Evolutionary conservation across 2,329 filamentous ascomycete species (phyloP).

Genomic region (Fusarium clavum): DNA sequence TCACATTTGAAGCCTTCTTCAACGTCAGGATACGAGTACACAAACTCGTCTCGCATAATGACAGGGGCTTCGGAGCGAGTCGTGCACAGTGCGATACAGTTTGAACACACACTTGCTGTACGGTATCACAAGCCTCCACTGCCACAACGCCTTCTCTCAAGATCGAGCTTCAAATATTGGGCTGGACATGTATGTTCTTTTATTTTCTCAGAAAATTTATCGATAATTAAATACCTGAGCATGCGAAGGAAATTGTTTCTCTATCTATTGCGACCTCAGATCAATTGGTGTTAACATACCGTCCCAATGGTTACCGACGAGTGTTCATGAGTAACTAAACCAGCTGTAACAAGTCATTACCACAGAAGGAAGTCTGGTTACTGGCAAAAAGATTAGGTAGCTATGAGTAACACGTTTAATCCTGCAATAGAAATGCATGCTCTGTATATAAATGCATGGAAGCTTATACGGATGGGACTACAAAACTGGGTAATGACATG

Average conservation of each 20-base stretch:
- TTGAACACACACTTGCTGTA: accelerated
- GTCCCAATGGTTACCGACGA: background rate
- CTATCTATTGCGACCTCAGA: background rate
- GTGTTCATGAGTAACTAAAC: background rate
- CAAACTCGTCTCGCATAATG: slow-evolving; percentile 8
- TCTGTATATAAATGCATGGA: background rate
- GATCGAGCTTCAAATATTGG: background rate
- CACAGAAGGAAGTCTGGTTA: background rate
- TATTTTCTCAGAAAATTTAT: background rate
- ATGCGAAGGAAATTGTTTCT: background rate
- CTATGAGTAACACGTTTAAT: background rate
- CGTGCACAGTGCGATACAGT: slow-evolving; percentile 20
- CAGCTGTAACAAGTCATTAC: background rate
- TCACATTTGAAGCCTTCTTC: slow-evolving; percentile 2
- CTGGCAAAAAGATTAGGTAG: background rate
- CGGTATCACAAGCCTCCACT: slow-evolving; percentile 12
- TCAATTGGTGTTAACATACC: background rate
- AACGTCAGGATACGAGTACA: background rate
- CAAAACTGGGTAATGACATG: background rate
- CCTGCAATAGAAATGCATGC: background rate
- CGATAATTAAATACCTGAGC: accelerated
- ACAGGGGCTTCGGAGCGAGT: slow-evolving; percentile 23
- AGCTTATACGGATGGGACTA: background rate
- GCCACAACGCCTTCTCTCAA: background rate
- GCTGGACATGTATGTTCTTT: background rate